Evolutionary conservation across 345 rosid species (phyloP).

Genomic region (Populus deltoides): DNA sequence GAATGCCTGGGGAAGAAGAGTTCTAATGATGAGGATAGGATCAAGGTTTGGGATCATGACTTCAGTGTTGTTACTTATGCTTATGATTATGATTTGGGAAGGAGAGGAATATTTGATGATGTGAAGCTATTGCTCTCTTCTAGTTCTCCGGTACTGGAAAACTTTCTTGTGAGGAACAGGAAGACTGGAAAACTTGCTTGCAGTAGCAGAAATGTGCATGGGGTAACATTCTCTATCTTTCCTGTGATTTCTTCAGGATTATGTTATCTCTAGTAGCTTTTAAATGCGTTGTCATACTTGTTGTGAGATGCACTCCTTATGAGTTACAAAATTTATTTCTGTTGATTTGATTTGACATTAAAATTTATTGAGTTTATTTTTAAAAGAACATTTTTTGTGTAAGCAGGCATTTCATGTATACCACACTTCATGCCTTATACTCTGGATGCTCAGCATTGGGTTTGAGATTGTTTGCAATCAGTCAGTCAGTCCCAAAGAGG

Average conservation of each 20-base stretch:
- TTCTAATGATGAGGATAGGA: conserved; percentile 31
- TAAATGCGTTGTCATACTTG: not conserved
- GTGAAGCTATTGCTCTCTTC: conserved; percentile 53
- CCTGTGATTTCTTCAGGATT: conserved; percentile 11
- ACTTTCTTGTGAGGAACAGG: conserved; percentile 31
- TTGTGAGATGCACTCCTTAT: not conserved
- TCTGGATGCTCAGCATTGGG: conserved; percentile 89
- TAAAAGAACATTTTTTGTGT: not conserved
- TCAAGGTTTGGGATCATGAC: conserved; percentile 39
- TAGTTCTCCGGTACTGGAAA: conserved; percentile 46
- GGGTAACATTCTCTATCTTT: conserved; percentile 42
- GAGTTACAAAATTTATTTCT: not conserved
- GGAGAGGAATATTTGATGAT: conserved; percentile 59
- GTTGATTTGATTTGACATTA: not conserved
- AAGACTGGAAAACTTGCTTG: conserved; percentile 83
- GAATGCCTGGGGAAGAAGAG: conserved; percentile 72
- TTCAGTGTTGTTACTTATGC: conserved; percentile 13
- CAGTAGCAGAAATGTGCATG: conserved; percentile 70
- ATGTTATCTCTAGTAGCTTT: not conserved
- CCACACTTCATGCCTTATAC: conserved; percentile 85
- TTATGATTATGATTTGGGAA: conserved; percentile 53
- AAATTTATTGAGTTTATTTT: not conserved
- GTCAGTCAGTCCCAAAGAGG: conserved; percentile 38
- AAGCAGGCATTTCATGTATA: conserved; percentile 80
- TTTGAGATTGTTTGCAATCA: conserved; percentile 50